These are phyloP conservation scores for Wickerhamiella occidentalis DNA, from an alignment of 805 yeast genomes.

Conservation along the genomic window DNA sequence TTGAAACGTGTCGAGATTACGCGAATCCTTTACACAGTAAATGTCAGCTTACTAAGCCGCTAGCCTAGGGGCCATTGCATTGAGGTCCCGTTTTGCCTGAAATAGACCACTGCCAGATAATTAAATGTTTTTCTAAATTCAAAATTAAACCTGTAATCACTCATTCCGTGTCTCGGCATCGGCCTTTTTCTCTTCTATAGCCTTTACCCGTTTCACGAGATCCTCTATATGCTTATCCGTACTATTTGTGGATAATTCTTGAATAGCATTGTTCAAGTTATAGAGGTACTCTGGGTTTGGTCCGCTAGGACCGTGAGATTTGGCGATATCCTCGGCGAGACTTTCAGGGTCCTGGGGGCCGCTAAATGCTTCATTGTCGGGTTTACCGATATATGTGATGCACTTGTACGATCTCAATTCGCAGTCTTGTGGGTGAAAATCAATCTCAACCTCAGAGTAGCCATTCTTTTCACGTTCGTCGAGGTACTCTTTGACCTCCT, in stretches of 20 bases:
- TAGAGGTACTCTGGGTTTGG: constrained; percentile 58
- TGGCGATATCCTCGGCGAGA: constrained; percentile 51
- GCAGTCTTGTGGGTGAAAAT: constrained; percentile 39
- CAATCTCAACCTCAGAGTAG: constrained; percentile 55
- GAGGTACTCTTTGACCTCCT: constrained; percentile 51
- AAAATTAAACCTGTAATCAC: too few relatives aligned
- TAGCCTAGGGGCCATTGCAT: too few relatives aligned
- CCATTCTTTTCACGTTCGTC: constrained; percentile 87
- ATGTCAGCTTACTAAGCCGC: neutral
- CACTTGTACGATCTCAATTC: constrained; percentile 34
- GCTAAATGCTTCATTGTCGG: constrained; percentile 65
- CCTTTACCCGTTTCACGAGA: constrained; percentile 26
- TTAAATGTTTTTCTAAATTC: too few relatives aligned
- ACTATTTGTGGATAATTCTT: constrained; percentile 30
- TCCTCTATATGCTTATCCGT: constrained; percentile 35
- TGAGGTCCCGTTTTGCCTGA: too few relatives aligned
- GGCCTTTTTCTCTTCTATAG: neutral
- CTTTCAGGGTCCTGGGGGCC: constrained; percentile 58
- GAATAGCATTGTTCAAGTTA: constrained; percentile 40
- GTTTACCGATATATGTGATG: constrained; percentile 70
- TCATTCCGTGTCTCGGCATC: neutral
- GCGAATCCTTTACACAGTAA: neutral
- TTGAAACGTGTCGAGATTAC: constrained; percentile 9
- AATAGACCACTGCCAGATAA: too few relatives aligned
- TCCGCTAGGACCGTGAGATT: constrained; percentile 69